phyloP scores from a whole-genome alignment of 345 rosid species.

The Citrus glauca region DNA sequence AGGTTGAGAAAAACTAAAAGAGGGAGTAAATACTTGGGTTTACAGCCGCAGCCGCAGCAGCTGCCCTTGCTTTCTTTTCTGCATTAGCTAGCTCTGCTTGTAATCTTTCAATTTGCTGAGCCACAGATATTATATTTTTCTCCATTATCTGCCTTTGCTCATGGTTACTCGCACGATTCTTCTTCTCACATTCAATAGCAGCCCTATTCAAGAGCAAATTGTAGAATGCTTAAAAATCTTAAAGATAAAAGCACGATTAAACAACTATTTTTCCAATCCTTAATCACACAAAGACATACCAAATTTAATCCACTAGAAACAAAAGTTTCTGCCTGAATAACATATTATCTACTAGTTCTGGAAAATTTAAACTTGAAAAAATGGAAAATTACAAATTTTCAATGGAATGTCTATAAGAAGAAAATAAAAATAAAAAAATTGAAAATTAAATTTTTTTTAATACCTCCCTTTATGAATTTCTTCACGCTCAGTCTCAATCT shows the following conservation, averaged over 20 bases:
- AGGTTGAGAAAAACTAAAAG: neutral
- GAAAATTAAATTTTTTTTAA: neutral
- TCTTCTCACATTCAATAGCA: slow-evolving; percentile 77
- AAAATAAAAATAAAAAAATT: neutral
- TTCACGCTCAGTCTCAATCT: slow-evolving; percentile 43
- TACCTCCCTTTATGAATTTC: slow-evolving; percentile 83
- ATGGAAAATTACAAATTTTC: too few species aligned
- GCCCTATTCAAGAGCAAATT: slow-evolving; percentile 35
- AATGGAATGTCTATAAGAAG: too few species aligned
- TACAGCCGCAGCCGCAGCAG: slow-evolving; percentile 19
- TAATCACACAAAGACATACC: neutral
- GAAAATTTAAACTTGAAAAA: too few species aligned
- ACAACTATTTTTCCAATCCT: neutral
- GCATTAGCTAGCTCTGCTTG: slow-evolving; percentile 38
- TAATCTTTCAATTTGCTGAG: slow-evolving; percentile 51
- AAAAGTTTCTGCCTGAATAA: too few species aligned
- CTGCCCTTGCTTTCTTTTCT: slow-evolving; percentile 44
- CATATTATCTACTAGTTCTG: too few species aligned
- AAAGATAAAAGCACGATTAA: neutral
- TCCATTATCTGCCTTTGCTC: slow-evolving; percentile 62
- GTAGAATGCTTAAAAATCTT: neutral
- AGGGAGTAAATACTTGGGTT: slow-evolving; percentile 39
- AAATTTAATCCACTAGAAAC: neutral
- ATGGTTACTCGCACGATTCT: slow-evolving; percentile 55
- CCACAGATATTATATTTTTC: slow-evolving; percentile 42